A percentile compares a stretch with the other conserved stretches of the same genome.
Evolutionary conservation across 1,284 basidiomycete genomes (phyloP).

Genomic region (Pascua guehoae): DNA sequence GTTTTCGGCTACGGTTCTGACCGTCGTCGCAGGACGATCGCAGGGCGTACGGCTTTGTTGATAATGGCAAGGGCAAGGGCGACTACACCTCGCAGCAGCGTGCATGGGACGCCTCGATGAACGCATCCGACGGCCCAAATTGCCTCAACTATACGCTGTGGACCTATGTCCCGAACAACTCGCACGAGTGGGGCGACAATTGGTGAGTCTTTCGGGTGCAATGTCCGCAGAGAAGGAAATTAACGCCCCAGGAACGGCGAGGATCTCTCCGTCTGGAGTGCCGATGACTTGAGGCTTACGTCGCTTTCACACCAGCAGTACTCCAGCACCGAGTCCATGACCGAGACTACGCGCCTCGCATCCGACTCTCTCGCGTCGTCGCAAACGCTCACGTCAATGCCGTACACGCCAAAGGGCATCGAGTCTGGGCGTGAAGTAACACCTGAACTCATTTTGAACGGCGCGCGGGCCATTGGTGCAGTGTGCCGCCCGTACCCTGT

Average conservation of each 20-base stretch:
- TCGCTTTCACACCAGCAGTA: neutral
- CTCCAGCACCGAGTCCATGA: conserved; percentile 2
- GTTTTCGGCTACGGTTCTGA: neutral
- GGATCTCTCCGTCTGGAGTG: conserved; percentile 84
- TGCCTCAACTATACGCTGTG: conserved; percentile 80
- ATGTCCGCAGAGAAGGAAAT: too few relatives aligned
- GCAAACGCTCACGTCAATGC: conserved; percentile 18
- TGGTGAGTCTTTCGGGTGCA: conserved; percentile 52
- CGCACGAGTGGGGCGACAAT: conserved; percentile 85
- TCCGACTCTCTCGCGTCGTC: conserved; percentile 21
- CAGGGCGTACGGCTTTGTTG: conserved; percentile 75
- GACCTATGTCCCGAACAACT: conserved; percentile 75
- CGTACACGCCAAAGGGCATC: conserved; percentile 38
- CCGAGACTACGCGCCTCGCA: conserved; percentile 1
- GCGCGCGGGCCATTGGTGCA: conserved; percentile 73
- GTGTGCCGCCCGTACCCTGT: conserved; percentile 78
- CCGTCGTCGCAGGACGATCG: conserved; percentile 59
- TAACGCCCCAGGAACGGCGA: conserved; percentile 68
- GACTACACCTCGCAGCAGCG: conserved; percentile 76
- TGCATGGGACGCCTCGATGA: conserved; percentile 88
- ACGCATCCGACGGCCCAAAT: conserved; percentile 81
- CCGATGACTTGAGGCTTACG: conserved; percentile 58
- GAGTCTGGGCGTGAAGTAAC: conserved; percentile 40
- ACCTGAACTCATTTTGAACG: conserved; percentile 70
- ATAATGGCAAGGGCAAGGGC: conserved; percentile 68